A percentile compares a stretch with the other conserved stretches of the same genome.
Evolutionary conservation across 2,329 filamentous ascomycete species (phyloP).

Genomic region (Lecanicillium sp.): DNA sequence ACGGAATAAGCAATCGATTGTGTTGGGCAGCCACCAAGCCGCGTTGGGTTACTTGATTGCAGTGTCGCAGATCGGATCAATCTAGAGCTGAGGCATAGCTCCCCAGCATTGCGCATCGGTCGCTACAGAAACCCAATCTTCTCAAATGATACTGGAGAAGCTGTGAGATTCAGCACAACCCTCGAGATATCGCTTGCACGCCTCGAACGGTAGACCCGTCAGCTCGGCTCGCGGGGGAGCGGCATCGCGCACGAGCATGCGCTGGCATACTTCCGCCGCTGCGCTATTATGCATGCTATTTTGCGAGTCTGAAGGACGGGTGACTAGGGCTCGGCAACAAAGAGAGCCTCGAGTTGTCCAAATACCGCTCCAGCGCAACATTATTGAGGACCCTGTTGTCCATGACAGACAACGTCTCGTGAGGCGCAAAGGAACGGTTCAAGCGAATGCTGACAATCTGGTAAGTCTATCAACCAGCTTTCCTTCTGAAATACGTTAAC

Average conservation of each 20-base stretch:
- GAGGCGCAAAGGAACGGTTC: constrained; percentile 37
- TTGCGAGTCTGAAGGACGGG: not conserved
- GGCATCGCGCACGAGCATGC: not conserved
- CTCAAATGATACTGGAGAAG: too few species aligned
- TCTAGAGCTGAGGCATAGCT: too few species aligned
- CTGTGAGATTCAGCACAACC: not conserved
- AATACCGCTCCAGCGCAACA: constrained; percentile 35
- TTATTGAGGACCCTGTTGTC: constrained; percentile 34
- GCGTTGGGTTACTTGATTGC: too few species aligned
- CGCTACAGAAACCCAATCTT: too few species aligned
- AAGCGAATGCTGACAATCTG: constrained; percentile 49
- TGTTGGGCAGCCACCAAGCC: too few species aligned
- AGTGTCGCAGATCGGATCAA: too few species aligned
- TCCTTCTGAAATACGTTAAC: constrained; percentile 17
- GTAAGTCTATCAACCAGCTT: constrained; percentile 28
- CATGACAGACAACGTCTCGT: constrained; percentile 38
- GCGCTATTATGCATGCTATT: not conserved
- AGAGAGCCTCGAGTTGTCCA: constrained; percentile 39
- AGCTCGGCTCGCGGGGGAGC: not conserved
- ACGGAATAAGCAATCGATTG: too few species aligned
- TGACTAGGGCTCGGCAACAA: constrained; percentile 24
- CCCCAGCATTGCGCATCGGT: too few species aligned
- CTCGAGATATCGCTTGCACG: too few species aligned
- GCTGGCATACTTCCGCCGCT: not conserved
- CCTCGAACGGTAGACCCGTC: not conserved